phyloP scores from a whole-genome alignment of 257 asterid species.

The Ilex asprella region DNA sequence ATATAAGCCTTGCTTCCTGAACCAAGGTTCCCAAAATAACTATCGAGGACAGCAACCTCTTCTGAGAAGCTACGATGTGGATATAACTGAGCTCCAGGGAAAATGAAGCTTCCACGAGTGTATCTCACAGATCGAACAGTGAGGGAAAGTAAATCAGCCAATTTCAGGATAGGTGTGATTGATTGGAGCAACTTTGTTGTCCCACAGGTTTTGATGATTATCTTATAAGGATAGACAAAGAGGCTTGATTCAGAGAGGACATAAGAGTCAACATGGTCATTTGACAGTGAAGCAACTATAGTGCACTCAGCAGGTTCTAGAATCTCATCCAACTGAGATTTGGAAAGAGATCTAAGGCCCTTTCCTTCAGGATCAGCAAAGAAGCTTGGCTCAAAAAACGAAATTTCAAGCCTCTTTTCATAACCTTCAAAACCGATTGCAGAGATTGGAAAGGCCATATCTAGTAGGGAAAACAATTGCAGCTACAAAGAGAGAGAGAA shows the following conservation, averaged over 20 bases:
- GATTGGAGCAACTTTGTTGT: constrained; percentile 66
- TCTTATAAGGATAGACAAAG: constrained; percentile 60
- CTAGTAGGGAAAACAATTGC: not conserved
- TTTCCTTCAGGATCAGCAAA: constrained; percentile 76
- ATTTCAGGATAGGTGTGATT: constrained; percentile 64
- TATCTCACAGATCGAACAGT: constrained; percentile 49
- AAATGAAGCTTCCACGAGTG: constrained; percentile 76
- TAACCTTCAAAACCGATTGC: constrained; percentile 84
- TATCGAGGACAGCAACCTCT: constrained; percentile 66
- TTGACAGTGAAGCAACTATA: constrained; percentile 61
- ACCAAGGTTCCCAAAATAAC: constrained; percentile 57
- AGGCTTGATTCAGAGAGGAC: constrained; percentile 91
- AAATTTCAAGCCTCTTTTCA: constrained; percentile 80
- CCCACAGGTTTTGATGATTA: constrained; percentile 82
- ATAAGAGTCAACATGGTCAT: constrained; percentile 57
- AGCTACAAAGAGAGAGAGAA: constrained; percentile 16
- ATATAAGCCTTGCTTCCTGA: constrained; percentile 54
- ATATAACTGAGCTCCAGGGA: constrained; percentile 73
- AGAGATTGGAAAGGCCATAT: constrained; percentile 60
- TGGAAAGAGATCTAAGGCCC: constrained; percentile 63
- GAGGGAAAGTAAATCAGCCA: constrained; percentile 46
- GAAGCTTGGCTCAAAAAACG: constrained; percentile 56
- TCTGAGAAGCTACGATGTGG: constrained; percentile 77
- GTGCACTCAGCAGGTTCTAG: constrained; percentile 83
- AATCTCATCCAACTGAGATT: constrained; percentile 62